A percentile compares a stretch with the other conserved stretches of the same genome.
phyloP scores from a whole-genome alignment of 129 eudicot species.

The Chrysanthemum seticuspe region DNA sequence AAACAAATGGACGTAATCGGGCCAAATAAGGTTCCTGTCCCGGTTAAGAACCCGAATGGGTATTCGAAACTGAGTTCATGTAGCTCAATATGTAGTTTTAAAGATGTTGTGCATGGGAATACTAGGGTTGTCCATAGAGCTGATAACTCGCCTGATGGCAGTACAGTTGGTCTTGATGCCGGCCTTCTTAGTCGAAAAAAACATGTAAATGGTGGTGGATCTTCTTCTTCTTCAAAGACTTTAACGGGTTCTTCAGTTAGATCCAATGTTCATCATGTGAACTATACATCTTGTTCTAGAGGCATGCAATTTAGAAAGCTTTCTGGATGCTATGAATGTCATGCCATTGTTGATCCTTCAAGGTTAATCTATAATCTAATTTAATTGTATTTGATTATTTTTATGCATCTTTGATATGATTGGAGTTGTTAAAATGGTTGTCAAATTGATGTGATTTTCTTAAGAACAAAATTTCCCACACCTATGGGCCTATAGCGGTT shows the following conservation, averaged over 20 bases:
- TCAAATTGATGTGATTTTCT: neutral
- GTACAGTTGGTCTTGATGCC: constrained; percentile 56
- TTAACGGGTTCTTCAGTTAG: constrained; percentile 42
- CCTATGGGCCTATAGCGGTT: neutral
- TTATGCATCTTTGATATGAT: neutral
- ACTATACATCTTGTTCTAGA: constrained; percentile 36
- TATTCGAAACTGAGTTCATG: constrained; percentile 52
- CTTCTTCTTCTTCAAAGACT: constrained; percentile 50
- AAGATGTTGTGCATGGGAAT: constrained; percentile 79
- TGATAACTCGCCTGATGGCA: constrained; percentile 79
- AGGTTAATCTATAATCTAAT: constrained; percentile 12
- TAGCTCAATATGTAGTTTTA: constrained; percentile 65
- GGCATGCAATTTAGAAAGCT: constrained; percentile 78
- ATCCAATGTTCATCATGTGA: constrained; percentile 41
- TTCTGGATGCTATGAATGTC: constrained; percentile 90
- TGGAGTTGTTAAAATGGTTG: neutral
- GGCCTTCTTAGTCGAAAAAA: constrained; percentile 47
- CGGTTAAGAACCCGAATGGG: constrained; percentile 36
- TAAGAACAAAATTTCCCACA: neutral
- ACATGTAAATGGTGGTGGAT: constrained; percentile 16
- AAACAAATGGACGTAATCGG: constrained; percentile 58
- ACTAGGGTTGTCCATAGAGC: constrained; percentile 77
- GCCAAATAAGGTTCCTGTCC: constrained; percentile 46
- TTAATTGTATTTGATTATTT: neutral
- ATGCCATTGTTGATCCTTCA: constrained; percentile 84